These are phyloP conservation scores for Schizochytrium sp. DNA, from an alignment of 108 stramenopile species.

Conservation along the genomic window DNA sequence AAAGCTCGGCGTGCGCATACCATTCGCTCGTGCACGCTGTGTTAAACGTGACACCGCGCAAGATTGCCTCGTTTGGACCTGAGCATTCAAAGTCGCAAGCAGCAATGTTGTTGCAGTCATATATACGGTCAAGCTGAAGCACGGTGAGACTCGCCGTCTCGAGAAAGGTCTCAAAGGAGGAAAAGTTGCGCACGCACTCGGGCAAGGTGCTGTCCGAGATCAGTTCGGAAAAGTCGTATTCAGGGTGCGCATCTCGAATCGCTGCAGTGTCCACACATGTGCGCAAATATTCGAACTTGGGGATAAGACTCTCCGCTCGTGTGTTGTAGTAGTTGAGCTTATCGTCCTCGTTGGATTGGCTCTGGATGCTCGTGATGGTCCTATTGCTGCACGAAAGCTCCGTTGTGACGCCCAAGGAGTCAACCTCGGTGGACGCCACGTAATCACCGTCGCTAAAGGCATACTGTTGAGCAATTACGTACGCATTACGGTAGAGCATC, in stretches of 20 bases:
- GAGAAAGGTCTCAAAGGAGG: not conserved
- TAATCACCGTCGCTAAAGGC: slow-evolving; percentile 1
- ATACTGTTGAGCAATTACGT: not conserved
- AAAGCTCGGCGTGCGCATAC: not conserved
- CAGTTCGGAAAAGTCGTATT: not conserved
- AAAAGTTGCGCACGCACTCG: not conserved
- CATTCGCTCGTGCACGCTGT: slow-evolving; percentile 1
- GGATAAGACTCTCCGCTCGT: not conserved
- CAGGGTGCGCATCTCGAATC: not conserved
- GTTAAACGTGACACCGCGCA: not conserved
- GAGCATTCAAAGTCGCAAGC: not conserved
- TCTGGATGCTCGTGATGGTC: not conserved
- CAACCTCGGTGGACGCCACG: not conserved
- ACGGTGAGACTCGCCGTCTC: not conserved
- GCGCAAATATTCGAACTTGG: not conserved
- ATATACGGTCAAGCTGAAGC: not conserved
- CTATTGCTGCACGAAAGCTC: not conserved
- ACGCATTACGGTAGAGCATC: not conserved
- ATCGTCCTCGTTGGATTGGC: not conserved
- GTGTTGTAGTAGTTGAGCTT: not conserved
- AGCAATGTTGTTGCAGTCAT: not conserved
- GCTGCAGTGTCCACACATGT: not conserved
- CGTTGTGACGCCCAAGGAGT: not conserved
- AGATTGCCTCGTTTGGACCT: not conserved
- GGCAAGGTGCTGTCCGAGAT: not conserved